Evolutionary conservation across 108 stramenopile genomes (phyloP).

Genomic region (Cafeteria roenbergensis): DNA sequence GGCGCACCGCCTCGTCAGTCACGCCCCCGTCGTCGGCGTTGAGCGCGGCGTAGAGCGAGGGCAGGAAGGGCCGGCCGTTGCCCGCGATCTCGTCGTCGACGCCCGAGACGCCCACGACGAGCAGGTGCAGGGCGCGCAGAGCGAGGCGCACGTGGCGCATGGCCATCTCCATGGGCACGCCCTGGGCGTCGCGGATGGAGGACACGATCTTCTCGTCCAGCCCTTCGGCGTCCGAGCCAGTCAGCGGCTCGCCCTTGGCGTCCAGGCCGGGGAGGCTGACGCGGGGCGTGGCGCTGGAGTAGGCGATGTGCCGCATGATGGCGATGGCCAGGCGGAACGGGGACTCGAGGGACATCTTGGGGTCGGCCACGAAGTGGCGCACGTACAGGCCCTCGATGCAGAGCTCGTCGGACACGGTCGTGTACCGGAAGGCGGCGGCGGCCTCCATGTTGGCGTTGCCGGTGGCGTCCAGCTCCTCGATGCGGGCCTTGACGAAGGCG

Average conservation of each 20-base stretch:
- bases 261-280: not conserved
- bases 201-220: not conserved
- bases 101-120: not conserved
- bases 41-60: not conserved
- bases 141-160: not conserved
- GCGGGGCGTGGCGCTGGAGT: not conserved
- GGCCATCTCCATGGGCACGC: not conserved
- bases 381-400: slow-evolving; percentile 56
- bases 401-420: slow-evolving; percentile 40
- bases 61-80: not conserved
- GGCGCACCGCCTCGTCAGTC: not conserved
- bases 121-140: slow-evolving; percentile 2
- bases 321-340: not conserved
- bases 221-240: not conserved
- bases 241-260: not conserved
- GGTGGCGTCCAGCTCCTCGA: slow-evolving; percentile 25
- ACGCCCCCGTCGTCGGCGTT: not conserved
- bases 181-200: too few species aligned
- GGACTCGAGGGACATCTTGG: not conserved
- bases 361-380: slow-evolving; percentile 41
- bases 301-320: not conserved
- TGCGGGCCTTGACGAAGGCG: slow-evolving; percentile 30
- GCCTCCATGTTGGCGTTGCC: slow-evolving; percentile 24
- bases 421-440: slow-evolving; percentile 42
- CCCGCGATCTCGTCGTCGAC: not conserved